Base-by-base conservation (phyloP, 2,329 filamentous ascomycete genomes). In the Xylaria digitata region DNA sequence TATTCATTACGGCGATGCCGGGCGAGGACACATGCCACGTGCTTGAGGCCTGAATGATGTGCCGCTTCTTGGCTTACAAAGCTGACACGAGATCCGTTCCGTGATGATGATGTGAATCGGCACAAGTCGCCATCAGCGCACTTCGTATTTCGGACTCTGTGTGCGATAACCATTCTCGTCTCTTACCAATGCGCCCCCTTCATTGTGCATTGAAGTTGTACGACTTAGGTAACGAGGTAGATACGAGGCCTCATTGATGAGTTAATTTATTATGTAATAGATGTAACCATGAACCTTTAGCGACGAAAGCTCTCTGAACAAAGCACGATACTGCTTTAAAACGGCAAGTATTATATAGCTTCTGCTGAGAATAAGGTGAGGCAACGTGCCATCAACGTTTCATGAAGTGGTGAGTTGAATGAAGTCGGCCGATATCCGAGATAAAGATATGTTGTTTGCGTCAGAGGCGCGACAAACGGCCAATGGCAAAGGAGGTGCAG, bases 251-350 rank as follows among this genome's bases (percentile, higher is more conserved):
- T 37, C 52, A 52, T 30, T 32, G 13, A 40, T 30, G 2, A 8
- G 9, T 62, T 37, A 62, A 62, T 55, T 34, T 8, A 55, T 62
- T 62, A 62, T 48, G 60, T 62, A 62, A 55, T 49, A 11, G 50
- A 62, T 55, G 56, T 40, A 59, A 45, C 56, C n/a, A 23, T n/a
- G 57, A 23, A 15, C 17, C 2, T 32, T 21, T 45, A 34, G 26
- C 23, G 48, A 53, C 2, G 32, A 37, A 7, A 11, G 21, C 2
- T 23, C n/a, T 48, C 13, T 5, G 32, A 13, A n/a, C 13, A 7
- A 9, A 26, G 23, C 30, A 34, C 23, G 4, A n/a, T 37, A 2
- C 26, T 26, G 30, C 6, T 48, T 57, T 13, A 40, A 58, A 48
- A 9, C 13, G 9, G 42, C 30, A 19, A 58, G 42, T 8, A 46